A percentile compares a stretch with the other conserved stretches of the same genome.
Evolutionary conservation across 495 filamentous ascomycete species (phyloP).

Genomic region (Xylaria acuta): DNA sequence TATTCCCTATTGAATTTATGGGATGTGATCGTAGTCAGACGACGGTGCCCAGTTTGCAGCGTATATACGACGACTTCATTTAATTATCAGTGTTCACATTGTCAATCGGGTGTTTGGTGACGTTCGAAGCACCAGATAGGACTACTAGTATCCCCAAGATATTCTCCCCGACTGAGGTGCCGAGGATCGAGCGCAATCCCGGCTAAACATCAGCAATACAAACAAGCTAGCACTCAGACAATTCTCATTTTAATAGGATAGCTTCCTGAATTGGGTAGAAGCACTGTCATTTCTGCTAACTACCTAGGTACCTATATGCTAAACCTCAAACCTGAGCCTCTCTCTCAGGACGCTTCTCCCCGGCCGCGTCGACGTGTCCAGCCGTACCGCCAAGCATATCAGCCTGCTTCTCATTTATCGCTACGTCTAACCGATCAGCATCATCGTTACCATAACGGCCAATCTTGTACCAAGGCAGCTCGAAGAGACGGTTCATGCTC

Average conservation of each 20-base stretch:
- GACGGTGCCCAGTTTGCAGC: too few species aligned
- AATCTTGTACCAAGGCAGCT: slow-evolving; percentile 69
- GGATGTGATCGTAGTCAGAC: too few species aligned
- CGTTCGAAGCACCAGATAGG: not conserved
- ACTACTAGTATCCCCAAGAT: too few species aligned
- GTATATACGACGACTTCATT: not conserved
- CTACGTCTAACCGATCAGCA: slow-evolving; percentile 56
- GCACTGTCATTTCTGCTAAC: not conserved
- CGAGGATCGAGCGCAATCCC: not conserved
- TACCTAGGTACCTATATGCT: not conserved
- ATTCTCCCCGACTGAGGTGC: not conserved
- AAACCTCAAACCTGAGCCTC: not conserved
- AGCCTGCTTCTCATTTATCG: slow-evolving; percentile 35
- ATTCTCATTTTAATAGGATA: not conserved
- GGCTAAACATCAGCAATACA: not conserved
- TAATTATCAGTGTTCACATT: not conserved
- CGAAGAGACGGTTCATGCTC: slow-evolving; percentile 73
- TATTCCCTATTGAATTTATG: too few species aligned
- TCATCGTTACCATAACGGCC: slow-evolving; percentile 64
- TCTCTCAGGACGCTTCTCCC: slow-evolving; percentile 21
- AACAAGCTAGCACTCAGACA: not conserved
- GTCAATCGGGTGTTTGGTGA: not conserved
- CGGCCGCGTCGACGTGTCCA: slow-evolving; percentile 32
- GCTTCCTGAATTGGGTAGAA: not conserved
- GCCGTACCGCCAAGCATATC: slow-evolving; percentile 17